phyloP scores from a whole-genome alignment of 768 basidiomycete genomes.

The Pisolithus tinctorius region DNA sequence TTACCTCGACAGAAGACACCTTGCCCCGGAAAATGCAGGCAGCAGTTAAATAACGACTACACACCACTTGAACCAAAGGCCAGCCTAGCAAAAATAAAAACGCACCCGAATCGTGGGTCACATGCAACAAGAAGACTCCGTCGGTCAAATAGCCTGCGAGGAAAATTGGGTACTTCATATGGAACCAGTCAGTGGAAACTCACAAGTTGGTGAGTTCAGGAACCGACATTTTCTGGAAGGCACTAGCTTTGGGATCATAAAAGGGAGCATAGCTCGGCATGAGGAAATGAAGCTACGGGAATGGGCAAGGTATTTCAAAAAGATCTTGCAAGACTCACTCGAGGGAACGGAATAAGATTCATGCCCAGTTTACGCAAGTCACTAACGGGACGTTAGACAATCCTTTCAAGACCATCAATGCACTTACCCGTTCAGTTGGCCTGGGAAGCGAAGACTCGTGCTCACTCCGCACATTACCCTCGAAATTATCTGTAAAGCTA shows the following conservation, averaged over 20 bases:
- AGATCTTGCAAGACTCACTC: constrained; percentile 39
- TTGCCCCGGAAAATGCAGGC: constrained; percentile 85
- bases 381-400: constrained; percentile 27
- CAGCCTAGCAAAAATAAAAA: not conserved
- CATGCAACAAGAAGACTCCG: constrained; percentile 77
- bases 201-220: constrained; percentile 72
- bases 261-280: constrained; percentile 94
- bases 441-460: constrained; percentile 89
- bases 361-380: constrained; percentile 87
- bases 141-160: constrained; percentile 65
- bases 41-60: constrained; percentile 78
- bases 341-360: constrained; percentile 96
- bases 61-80: not conserved
- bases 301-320: not conserved
- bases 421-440: constrained; percentile 79
- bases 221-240: constrained; percentile 56
- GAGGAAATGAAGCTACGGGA: constrained; percentile 82
- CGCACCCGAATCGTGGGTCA: constrained; percentile 70
- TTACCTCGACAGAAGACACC: constrained; percentile 73
- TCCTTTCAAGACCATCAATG: not conserved
- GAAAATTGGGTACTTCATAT: not conserved
- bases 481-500: constrained; percentile 52
- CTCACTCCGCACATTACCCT: constrained; percentile 94
- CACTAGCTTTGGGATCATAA: constrained; percentile 53
- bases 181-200: constrained; percentile 15